Evolutionary conservation across 345 rosid species (phyloP), one percentile per base, ranked within the genome.

Genomic region (Linum tenue): DNA sequence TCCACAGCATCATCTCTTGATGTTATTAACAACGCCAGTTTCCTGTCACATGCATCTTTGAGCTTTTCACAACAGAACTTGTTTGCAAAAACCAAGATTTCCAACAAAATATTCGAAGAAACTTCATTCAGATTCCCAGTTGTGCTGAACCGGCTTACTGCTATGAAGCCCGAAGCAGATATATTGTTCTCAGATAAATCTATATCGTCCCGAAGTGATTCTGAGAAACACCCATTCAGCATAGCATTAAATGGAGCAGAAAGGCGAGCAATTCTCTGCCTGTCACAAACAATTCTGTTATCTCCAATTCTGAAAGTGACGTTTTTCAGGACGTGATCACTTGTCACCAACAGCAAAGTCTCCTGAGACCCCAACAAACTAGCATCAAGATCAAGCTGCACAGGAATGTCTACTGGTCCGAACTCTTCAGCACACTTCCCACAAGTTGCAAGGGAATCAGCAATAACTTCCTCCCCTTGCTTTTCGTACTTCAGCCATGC

Each of bases 161-260:
- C 84, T 76, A 77, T 79, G 86, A 94, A 83, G 62, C 95, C 92
- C 58, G 75, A 66, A 2, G 92, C 72, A 0, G 97, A 83, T 37
- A 94, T 84, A 75, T 82, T 73, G 67, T 94, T 90, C 72, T 87
- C 84, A 35, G 99, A 94, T 70, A 94, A 85, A 77, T 94, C 95
- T 72, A 94, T 84, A 79, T 83, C 82, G 55, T 88, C 87, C 44
- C 80, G 79, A 56, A 76, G 70, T 16, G 99, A 85, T 74, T 94
- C 99, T n/a, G 86, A 81, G 83, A 94, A 94, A 67, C 65, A 69
- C 39, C 99, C 99, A 78, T 85, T 81, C 50, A 94, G 97, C 99
- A 94, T 94, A 37, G 96, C 87, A 65, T 77, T 71, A 73, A 94
- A 91, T 3, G 99, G 97, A 66, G 86, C 87, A 0, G 99, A 94